Percentiles rank a stretch among this genome's conserved stretches.
These are phyloP conservation scores for Eucalyptus victrix DNA, from an alignment of 345 rosid species.

Conservation along the genomic window DNA sequence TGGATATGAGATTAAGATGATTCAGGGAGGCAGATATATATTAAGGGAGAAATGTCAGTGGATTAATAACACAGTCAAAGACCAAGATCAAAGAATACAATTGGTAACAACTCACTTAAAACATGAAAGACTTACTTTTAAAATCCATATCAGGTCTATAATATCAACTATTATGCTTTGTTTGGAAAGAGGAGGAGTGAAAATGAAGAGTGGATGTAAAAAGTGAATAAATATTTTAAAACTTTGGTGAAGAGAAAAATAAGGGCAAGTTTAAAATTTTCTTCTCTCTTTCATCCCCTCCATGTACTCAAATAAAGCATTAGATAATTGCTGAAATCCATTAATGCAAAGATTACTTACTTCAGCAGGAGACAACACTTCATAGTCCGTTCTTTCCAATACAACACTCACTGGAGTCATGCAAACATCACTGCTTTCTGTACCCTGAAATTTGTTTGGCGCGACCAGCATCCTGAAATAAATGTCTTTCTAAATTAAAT, in stretches of 20 bases:
- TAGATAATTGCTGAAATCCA: background rate
- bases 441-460: background rate
- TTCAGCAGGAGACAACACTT: slow-evolving; percentile 4
- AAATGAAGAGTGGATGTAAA: background rate
- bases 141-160: background rate
- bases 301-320: background rate
- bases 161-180: background rate
- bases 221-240: background rate
- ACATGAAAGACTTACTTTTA: background rate
- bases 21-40: background rate
- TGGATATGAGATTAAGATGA: background rate
- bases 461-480: background rate
- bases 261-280: background rate
- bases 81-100: background rate
- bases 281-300: background rate
- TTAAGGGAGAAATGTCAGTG: background rate
- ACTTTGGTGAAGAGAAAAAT: background rate
- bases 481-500: background rate
- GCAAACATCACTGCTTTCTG: slow-evolving; percentile 3
- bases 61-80: background rate
- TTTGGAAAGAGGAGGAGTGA: background rate
- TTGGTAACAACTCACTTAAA: background rate
- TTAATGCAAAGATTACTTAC: background rate
- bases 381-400: background rate
- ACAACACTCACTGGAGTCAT: background rate